Conservation (phyloP, 2,329 filamentous ascomycete species). For the Aspergillus sergii region DNA sequence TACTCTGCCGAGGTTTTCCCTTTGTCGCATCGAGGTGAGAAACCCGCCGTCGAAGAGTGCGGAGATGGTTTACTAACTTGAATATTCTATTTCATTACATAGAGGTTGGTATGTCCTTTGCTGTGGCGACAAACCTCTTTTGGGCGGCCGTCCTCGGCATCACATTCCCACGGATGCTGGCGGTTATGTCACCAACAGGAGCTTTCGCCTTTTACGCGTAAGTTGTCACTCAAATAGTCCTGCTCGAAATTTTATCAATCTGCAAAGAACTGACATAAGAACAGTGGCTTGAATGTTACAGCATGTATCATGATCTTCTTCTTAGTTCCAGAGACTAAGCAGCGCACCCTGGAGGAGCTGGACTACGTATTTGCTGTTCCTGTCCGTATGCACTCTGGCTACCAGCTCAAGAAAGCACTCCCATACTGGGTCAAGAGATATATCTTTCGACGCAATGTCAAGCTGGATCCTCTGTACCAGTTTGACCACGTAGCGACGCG, state of each 20-base stretch:
- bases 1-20: conserved; percentile 61
- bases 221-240: conserved; percentile 18
- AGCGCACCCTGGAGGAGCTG: conserved; percentile 58
- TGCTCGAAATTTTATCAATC: neutral
- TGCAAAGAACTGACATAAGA: neutral
- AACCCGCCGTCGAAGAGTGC: neutral
- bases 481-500: conserved; percentile 38
- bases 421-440: conserved; percentile 65
- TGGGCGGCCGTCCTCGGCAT: conserved; percentile 55
- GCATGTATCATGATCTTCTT: conserved; percentile 67
- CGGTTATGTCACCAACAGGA: conserved; percentile 53
- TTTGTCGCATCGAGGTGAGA: conserved; percentile 54
- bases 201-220: conserved; percentile 64
- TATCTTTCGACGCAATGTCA: conserved; percentile 53
- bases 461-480: conserved; percentile 55
- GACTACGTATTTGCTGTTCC: conserved; percentile 64
- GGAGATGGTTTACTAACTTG: neutral
- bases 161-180: conserved; percentile 52
- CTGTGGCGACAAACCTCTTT: conserved; percentile 49
- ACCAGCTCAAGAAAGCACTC: conserved; percentile 59
- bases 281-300: conserved; percentile 58
- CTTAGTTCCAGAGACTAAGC: conserved; percentile 60
- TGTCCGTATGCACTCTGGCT: conserved; percentile 58
- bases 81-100: conserved; percentile 13
- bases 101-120: conserved; percentile 53